These are phyloP conservation scores for Spiraea crenata DNA, from an alignment of 331 rosid genomes.

Conservation along the genomic window DNA sequence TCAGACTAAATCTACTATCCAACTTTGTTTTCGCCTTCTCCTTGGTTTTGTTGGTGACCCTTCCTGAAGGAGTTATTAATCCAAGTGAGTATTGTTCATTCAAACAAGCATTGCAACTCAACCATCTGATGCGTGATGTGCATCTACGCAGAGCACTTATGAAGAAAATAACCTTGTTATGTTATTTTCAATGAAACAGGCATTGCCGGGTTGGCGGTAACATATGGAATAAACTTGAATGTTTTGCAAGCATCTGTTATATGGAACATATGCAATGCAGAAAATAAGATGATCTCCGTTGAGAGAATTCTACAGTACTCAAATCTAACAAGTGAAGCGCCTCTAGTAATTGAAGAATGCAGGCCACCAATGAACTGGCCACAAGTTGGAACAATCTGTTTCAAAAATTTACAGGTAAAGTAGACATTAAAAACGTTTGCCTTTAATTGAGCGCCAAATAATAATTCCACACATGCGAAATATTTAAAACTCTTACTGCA, in stretches of 20 bases:
- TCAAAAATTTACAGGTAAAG: constrained; percentile 63
- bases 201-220: constrained; percentile 93
- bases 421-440: background rate
- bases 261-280: constrained; percentile 93
- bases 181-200: constrained; percentile 42
- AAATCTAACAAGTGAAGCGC: constrained; percentile 71
- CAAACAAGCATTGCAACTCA: background rate
- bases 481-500: background rate
- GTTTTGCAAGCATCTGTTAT: constrained; percentile 77
- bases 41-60: constrained; percentile 68
- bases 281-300: constrained; percentile 93
- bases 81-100: constrained; percentile 62
- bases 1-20: constrained; percentile 78
- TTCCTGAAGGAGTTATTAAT: constrained; percentile 83
- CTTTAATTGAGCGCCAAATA: background rate
- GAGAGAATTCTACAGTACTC: constrained; percentile 89
- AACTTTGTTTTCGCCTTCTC: constrained; percentile 92
- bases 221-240: constrained; percentile 91
- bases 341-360: constrained; percentile 60
- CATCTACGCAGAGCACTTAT: background rate
- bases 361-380: constrained; percentile 91
- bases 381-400: constrained; percentile 68
- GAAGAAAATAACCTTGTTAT: background rate
- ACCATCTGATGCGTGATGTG: no score
- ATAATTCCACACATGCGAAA: background rate